Evolutionary conservation across 192 early-diverging fungal species (phyloP).

Genomic region (Obelidium mucronatum): DNA sequence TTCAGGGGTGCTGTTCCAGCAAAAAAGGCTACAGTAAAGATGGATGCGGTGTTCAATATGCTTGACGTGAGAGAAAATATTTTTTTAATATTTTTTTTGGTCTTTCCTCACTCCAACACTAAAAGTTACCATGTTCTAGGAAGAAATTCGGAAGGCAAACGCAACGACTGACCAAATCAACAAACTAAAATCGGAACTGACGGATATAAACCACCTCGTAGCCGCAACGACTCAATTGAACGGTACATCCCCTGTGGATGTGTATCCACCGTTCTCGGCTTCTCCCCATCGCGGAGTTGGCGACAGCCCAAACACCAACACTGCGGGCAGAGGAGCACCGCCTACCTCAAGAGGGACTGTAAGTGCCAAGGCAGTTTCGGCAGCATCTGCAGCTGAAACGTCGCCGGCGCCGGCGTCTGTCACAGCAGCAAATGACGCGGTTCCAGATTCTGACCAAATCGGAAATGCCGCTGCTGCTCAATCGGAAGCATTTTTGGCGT

Average conservation of each 20-base stretch:
- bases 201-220: background rate
- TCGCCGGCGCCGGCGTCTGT: too few relatives aligned
- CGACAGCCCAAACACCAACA: too few relatives aligned
- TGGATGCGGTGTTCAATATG: constrained; percentile 13
- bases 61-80: constrained; percentile 25
- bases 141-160: constrained; percentile 16
- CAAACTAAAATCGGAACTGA: constrained; percentile 10
- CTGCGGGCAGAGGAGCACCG: too few relatives aligned
- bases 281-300: too few relatives aligned
- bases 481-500: too few relatives aligned
- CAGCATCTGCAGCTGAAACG: too few relatives aligned
- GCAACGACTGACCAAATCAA: background rate
- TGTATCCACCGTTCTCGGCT: too few relatives aligned
- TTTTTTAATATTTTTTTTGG: background rate
- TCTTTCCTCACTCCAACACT: background rate
- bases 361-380: background rate
- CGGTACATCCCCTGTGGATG: too few relatives aligned
- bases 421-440: too few relatives aligned
- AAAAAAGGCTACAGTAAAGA: background rate
- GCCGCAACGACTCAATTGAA: background rate
- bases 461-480: too few relatives aligned
- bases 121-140: background rate
- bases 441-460: too few relatives aligned
- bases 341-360: too few relatives aligned
- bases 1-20: background rate